Evolutionary conservation across 495 filamentous ascomycete genomes (phyloP), one percentile per base, ranked within the genome.

Genomic region (Podospora didyma): DNA sequence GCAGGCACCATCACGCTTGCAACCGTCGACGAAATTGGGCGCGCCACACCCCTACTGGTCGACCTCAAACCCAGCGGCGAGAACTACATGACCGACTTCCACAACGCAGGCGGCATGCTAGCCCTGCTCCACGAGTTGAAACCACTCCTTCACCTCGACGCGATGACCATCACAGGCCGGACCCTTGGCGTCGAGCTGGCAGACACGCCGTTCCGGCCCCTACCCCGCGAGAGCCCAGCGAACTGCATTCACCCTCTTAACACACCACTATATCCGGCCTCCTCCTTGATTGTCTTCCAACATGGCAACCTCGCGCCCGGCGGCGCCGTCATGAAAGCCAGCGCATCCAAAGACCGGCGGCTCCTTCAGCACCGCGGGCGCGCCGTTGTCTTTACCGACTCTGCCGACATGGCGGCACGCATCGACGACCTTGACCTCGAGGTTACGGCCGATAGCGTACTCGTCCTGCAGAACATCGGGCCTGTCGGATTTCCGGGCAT

Each of bases 41-140:
- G 76, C 16, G 73, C 62, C 7, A 85, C 82, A 0, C 86, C 85
- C 0, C 66, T 89, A 1, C 69, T 89, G 2, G 73, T 88, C 4
- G 86, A 88, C 60, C 71, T 89, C 14, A 89, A 89, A 54, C 86
- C 86, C 4, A 85, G 82, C 55, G 84, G 85, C 4, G 75, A 82
- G 17, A 85, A 86, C 53, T 89, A 89, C 69, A 88, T 88, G 85
- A 82, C 79, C 35, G 84, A 89, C 59, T 86, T 89, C 58, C 86
- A 89, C 62, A 81, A 83, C 62, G 79, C 84, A 0, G 86, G 85
- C 7, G 85, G 86, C 44, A 87, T 88, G 82, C 57, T 75, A 21
- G 79, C 79, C 4, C 64, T 89, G 0, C 58, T 88, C 10, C 75
- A 81, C 48, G 72, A 74, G 3, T 70, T 89, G 2, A 69, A 73